Evolutionary conservation across 179 eudicot genomes (phyloP), one percentile per base, ranked within the genome.

Genomic region (Silene coronaria): DNA sequence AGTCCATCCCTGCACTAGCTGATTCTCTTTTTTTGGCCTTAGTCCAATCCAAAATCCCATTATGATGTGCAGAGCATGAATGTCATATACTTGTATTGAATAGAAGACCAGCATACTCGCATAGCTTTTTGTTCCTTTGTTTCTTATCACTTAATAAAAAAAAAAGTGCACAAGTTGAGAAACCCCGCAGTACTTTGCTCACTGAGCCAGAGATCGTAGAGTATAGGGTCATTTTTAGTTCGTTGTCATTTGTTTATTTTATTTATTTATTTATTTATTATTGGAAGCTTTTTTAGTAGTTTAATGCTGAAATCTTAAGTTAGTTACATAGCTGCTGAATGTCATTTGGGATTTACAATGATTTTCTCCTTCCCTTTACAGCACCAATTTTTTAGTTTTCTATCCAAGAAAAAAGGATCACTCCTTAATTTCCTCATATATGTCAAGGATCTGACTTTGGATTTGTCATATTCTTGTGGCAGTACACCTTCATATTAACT

Each of bases 401-500:
- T 66, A 7, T 2, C 12, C 9, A 38, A 38, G 45, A 38, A 0
- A 36, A 38, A 38, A 38, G 45, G 2, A 38, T 0, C 12, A 38
- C 2, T 38, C 45, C 45, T 38, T 34, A 34, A 9, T 38, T 65
- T 27, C 30, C 6, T 63, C 51, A 45, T 61, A 45, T 73, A 48
- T 66, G 57, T 42, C 9, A 27, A 71, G 16, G 79, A 3, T 45
- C 65, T 58, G 46, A 38, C 24, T 72, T 34, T 77, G 53, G 38
- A 73, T 73, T 53, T 2, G 13, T 38, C 26, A 17, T 13, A 78
- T 65, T 58, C 51, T 1, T 69, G 75, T 75, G 60, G 81, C 91
- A 92, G 98, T 93, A 93, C 82, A 93, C 98, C 51, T 93, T 93
- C 84, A 89, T 93, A 75, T 86, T 93, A 66, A 88, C 91, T 70